Conservation (phyloP, 2,329 filamentous ascomycete species). For the Calonectria naviculata region DNA sequence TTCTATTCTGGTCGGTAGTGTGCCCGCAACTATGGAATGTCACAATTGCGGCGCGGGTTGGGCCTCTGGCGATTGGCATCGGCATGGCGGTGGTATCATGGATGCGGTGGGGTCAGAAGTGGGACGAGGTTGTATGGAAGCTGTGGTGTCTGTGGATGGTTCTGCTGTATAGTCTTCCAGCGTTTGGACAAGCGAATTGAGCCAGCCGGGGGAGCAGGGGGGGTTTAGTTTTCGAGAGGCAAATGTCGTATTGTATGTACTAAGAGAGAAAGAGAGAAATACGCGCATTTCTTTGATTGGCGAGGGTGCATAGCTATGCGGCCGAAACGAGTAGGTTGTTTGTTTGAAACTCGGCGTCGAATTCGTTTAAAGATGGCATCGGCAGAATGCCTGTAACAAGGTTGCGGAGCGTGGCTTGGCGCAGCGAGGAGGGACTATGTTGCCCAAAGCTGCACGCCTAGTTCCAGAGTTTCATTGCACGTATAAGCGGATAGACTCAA, state of each 20-base stretch:
- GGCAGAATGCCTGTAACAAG: not conserved
- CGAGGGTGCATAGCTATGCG: not conserved
- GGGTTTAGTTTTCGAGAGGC: not conserved
- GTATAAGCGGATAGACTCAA: not conserved
- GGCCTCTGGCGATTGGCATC: conserved; percentile 15
- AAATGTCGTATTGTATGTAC: too few relatives aligned
- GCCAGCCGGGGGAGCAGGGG: not conserved
- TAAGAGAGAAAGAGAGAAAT: not conserved
- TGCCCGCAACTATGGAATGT: conserved; percentile 25
- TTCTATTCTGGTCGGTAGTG: conserved; percentile 27
- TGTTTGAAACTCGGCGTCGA: not conserved
- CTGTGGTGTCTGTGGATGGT: conserved; percentile 40
- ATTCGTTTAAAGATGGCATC: not conserved
- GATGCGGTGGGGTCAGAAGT: conserved; percentile 26
- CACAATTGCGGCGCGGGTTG: conserved; percentile 13
- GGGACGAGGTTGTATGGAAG: conserved; percentile 37
- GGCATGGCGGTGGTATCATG: conserved; percentile 24
- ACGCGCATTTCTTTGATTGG: not conserved
- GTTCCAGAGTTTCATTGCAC: not conserved
- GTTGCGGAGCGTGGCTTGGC: not conserved
- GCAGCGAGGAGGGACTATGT: not conserved
- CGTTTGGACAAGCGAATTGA: conserved; percentile 1
- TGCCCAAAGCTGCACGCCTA: not conserved
- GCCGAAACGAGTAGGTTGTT: not conserved
- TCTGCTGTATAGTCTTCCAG: conserved; percentile 31